Conservation (phyloP, 2,329 filamentous ascomycete genomes). For the Calonectria pteridis region DNA sequence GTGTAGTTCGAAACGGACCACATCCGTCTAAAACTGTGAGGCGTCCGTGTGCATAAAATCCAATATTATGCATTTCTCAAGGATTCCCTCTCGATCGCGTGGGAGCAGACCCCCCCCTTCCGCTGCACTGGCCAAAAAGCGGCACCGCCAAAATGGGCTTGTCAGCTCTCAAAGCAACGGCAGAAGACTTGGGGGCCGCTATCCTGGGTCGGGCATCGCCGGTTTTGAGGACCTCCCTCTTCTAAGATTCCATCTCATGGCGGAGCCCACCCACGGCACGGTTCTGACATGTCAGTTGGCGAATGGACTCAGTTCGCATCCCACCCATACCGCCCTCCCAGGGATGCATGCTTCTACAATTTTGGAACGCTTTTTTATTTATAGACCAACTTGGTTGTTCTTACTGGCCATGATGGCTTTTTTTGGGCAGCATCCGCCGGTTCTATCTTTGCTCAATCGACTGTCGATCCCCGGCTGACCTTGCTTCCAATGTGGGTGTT, state of each 20-base stretch:
- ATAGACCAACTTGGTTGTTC: neutral
- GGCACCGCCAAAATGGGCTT: neutral
- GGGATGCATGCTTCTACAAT: neutral
- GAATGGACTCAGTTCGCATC: constrained; percentile 1
- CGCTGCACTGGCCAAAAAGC: constrained; percentile 3
- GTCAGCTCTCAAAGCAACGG: constrained; percentile 8
- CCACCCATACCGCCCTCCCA: constrained; percentile 6
- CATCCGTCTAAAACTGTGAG: neutral
- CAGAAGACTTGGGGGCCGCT: neutral
- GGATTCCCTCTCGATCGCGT: neutral
- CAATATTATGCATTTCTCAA: neutral
- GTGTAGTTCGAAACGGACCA: neutral
- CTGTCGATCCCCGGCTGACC: constrained; percentile 11
- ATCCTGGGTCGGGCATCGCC: constrained; percentile 7
- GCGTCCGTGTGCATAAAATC: neutral
- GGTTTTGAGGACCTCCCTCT: neutral
- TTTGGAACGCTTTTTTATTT: constrained; percentile 14
- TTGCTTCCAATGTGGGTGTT: neutral
- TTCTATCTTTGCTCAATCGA: neutral
- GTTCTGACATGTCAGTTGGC: constrained; percentile 6
- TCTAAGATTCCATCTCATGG: constrained; percentile 28
- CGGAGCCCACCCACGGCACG: neutral
- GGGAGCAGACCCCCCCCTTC: neutral
- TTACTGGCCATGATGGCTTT: neutral
- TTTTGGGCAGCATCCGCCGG: neutral